Percentiles rank a stretch among this genome's conserved stretches.
Evolutionary conservation across 768 basidiomycete species (phyloP).

Genomic region (Rubroboletus satanas): DNA sequence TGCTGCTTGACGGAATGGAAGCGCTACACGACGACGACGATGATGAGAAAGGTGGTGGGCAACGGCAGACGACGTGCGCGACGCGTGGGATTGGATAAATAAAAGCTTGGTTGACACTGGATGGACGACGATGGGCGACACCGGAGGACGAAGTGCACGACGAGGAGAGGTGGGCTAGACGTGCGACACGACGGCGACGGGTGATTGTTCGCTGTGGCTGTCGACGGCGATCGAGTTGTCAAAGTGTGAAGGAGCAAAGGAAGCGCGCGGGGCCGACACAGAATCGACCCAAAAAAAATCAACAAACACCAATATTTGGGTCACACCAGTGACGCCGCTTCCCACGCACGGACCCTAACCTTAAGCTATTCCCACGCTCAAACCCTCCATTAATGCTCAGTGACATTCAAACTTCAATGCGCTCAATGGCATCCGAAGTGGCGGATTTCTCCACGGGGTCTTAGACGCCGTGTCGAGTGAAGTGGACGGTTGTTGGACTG

Average conservation of each 20-base stretch:
- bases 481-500: background rate
- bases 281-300: constrained; percentile 37
- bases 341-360: constrained; percentile 48
- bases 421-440: background rate
- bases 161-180: constrained; percentile 20
- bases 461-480: background rate
- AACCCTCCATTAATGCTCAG: constrained; percentile 7
- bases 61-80: constrained; percentile 41
- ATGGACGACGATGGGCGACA: constrained; percentile 22
- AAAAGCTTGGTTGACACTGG: constrained; percentile 20
- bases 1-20: constrained; percentile 27
- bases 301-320: constrained; percentile 41
- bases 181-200: constrained; percentile 39
- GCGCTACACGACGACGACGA: constrained; percentile 27
- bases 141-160: constrained; percentile 21
- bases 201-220: constrained; percentile 42
- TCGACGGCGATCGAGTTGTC: constrained; percentile 48
- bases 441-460: background rate
- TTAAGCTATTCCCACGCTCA: constrained; percentile 33
- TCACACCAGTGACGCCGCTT: constrained; percentile 31
- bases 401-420: background rate
- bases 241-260: constrained; percentile 42
- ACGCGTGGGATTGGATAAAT: constrained; percentile 44
- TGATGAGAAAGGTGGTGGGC: constrained; percentile 15
- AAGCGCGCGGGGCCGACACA: constrained; percentile 45